These are phyloP conservation scores for Psidium friedrichsthalianum DNA, from an alignment of 345 rosid genomes.

Conservation along the genomic window DNA sequence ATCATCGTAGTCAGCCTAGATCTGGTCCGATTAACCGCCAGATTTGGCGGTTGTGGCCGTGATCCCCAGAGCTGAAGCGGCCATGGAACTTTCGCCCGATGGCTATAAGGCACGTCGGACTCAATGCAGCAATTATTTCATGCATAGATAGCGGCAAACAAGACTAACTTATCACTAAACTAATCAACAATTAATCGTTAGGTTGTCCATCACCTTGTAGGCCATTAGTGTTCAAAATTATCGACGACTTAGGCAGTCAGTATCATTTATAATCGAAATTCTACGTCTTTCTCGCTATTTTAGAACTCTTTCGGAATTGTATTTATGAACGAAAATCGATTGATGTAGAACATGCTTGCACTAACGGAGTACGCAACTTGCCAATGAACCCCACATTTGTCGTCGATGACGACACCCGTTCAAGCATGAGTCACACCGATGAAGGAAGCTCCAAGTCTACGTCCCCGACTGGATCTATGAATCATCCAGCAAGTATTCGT, in stretches of 20 bases:
- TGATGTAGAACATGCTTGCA: neutral
- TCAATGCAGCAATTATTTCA: neutral
- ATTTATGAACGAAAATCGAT: neutral
- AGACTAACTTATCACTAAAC: neutral
- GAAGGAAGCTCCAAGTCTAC: constrained; percentile 22
- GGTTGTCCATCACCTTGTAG: neutral
- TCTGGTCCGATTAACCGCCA: neutral
- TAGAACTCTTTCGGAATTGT: neutral
- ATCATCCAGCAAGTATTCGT: neutral
- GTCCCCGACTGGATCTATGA: neutral
- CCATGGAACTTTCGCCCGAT: neutral
- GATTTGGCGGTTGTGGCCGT: neutral
- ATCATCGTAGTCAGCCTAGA: neutral
- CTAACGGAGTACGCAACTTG: neutral
- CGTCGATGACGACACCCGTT: constrained; percentile 25
- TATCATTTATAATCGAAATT: neutral
- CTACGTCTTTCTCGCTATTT: neutral
- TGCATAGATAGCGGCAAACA: neutral
- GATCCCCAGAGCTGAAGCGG: neutral
- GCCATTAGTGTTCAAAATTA: neutral
- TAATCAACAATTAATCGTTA: neutral
- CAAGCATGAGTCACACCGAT: constrained; percentile 35
- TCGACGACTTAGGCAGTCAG: neutral
- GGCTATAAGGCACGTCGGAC: neutral
- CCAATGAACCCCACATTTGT: constrained; percentile 28